These are phyloP conservation scores for Colletotrichum magnum DNA, from an alignment of 2,329 filamentous ascomycete genomes.

Conservation along the genomic window DNA sequence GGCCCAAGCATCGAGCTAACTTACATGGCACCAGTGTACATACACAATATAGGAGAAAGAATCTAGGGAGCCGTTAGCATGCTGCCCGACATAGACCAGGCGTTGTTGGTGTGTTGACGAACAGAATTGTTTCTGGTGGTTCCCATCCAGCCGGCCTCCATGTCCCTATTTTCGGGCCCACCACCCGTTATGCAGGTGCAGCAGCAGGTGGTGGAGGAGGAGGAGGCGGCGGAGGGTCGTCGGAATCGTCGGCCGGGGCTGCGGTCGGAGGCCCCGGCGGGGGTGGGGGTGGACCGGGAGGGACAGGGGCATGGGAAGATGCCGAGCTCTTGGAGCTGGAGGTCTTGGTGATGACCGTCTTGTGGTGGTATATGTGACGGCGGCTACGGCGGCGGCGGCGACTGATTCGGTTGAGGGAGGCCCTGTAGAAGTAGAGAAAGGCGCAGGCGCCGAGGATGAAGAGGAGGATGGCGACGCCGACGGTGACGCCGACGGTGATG, in stretches of 20 bases:
- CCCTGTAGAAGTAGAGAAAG: constrained; percentile 58
- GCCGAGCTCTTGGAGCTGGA: constrained; percentile 52
- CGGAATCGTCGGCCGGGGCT: constrained; percentile 22
- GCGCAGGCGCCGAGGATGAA: constrained; percentile 54
- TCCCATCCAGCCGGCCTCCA: background rate
- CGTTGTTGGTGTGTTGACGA: background rate
- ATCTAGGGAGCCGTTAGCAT: background rate
- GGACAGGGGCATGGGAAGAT: constrained; percentile 46
- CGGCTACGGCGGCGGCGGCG: constrained; percentile 45
- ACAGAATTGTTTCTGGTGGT: constrained; percentile 1
- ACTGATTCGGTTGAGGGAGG: constrained; percentile 52
- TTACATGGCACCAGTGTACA: constrained; percentile 19
- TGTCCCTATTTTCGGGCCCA: background rate
- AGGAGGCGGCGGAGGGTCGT: constrained; percentile 15
- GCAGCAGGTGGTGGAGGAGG: constrained; percentile 26
- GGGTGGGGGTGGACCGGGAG: constrained; percentile 20
- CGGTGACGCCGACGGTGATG: constrained; percentile 58
- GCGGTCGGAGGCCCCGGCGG: constrained; percentile 20
- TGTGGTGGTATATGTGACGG: constrained; percentile 45
- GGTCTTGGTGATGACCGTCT: constrained; percentile 45
- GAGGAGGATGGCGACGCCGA: constrained; percentile 57
- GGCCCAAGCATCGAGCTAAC: constrained; percentile 15
- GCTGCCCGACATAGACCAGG: background rate
- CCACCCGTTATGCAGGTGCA: constrained; percentile 29
- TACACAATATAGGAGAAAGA: background rate